phyloP scores from a whole-genome alignment of 2,329 filamentous ascomycete genomes.

The Fusarium scirpi region DNA sequence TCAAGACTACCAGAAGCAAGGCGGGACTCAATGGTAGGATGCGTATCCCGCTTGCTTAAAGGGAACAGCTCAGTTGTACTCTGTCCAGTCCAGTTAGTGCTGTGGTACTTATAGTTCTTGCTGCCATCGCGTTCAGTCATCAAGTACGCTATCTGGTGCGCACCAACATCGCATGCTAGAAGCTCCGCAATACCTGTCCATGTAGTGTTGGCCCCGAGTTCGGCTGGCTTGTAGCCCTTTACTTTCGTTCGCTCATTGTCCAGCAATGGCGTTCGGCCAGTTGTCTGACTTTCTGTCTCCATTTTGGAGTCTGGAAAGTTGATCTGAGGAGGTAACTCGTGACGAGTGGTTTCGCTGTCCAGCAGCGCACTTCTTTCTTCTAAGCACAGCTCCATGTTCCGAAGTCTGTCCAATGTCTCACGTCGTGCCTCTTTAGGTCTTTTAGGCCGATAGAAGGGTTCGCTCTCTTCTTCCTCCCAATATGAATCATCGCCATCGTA shows the following conservation, averaged over 20 bases:
- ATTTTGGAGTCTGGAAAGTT: not conserved
- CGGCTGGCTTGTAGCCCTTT: not conserved
- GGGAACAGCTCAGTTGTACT: not conserved
- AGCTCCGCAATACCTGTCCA: constrained; percentile 45
- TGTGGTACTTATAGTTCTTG: not conserved
- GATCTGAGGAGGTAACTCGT: constrained; percentile 26
- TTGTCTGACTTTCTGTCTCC: no score
- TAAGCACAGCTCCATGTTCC: not conserved
- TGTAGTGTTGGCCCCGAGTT: not conserved
- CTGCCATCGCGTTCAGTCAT: constrained; percentile 2
- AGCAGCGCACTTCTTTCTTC: not conserved
- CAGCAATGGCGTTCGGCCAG: constrained; percentile 1
- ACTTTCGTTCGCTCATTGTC: not conserved
- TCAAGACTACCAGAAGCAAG: constrained; percentile 52
- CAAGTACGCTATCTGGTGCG: constrained; percentile 41
- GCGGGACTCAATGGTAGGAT: constrained; percentile 53
- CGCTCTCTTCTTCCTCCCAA: constrained; percentile 12
- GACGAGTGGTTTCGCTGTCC: constrained; percentile 23
- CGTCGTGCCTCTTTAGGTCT: not conserved
- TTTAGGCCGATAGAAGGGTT: constrained; percentile 34
- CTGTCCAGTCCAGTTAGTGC: constrained; percentile 43
- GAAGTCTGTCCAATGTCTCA: not conserved
- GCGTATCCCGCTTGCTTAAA: not conserved
- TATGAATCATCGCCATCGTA: constrained; percentile 32
- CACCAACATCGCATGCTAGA: constrained; percentile 40